phyloP scores from a whole-genome alignment of 441 rosid genomes.

The Dalechampia spathulata region DNA sequence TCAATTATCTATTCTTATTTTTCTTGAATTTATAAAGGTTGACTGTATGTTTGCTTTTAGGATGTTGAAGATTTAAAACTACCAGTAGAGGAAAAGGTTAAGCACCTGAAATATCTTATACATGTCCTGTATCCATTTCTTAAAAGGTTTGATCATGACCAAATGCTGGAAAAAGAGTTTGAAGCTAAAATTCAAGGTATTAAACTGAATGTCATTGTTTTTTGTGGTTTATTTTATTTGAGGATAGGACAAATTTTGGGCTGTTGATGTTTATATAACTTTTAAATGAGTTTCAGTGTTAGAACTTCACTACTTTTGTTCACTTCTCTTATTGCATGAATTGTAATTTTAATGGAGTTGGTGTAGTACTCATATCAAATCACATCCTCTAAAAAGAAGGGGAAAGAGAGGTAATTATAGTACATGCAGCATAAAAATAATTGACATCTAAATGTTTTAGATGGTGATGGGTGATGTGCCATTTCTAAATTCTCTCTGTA shows the following conservation, averaged over 20 bases:
- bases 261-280: neutral
- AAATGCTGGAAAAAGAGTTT: conserved; percentile 26
- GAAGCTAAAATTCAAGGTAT: conserved; percentile 39
- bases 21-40: neutral
- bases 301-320: neutral
- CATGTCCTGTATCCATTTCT: conserved; percentile 27
- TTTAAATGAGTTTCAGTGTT: too few relatives aligned
- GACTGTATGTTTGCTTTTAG: neutral
- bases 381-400: neutral
- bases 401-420: neutral
- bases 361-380: neutral
- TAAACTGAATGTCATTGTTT: neutral
- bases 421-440: neutral
- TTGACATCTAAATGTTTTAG: neutral
- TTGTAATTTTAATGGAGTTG: neutral
- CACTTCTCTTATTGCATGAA: neutral
- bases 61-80: neutral
- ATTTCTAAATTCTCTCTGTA: too few relatives aligned
- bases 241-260: neutral
- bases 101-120: conserved; percentile 25
- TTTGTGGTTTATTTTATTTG: neutral
- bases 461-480: too few relatives aligned
- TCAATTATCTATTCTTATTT: neutral
- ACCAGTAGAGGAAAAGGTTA: conserved; percentile 12
- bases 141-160: conserved; percentile 24